Conservation (phyloP, 2,329 filamentous ascomycete genomes). For the Cercospora zeae-maydis region DNA sequence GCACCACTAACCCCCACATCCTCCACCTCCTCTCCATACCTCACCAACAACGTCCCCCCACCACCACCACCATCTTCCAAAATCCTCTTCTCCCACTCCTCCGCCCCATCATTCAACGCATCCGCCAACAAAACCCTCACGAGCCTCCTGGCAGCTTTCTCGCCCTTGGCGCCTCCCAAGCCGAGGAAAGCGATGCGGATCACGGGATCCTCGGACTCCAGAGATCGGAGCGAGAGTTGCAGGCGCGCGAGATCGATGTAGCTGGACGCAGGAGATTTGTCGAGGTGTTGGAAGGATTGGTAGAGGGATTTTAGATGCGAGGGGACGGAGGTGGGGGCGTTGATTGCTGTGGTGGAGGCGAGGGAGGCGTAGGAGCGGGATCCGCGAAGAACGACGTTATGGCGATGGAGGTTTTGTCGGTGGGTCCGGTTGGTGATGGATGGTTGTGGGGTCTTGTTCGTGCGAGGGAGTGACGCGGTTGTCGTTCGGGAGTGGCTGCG, state of each 20-base stretch:
- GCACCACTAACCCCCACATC: constrained; percentile 32
- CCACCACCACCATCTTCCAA: constrained; percentile 33
- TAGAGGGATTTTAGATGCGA: constrained; percentile 56
- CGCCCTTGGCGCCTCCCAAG: constrained; percentile 26
- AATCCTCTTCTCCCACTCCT: constrained; percentile 44
- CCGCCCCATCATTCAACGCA: constrained; percentile 39
- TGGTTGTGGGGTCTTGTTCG: not conserved
- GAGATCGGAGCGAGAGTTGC: constrained; percentile 65
- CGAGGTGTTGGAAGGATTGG: constrained; percentile 56
- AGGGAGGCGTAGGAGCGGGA: constrained; percentile 15
- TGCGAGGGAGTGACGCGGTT: not conserved
- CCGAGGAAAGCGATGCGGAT: constrained; percentile 54
- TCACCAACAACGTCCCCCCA: constrained; percentile 42
- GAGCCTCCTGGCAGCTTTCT: constrained; percentile 59
- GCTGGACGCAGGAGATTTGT: constrained; percentile 55
- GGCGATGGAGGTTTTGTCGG: not conserved
- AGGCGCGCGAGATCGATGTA: constrained; percentile 66
- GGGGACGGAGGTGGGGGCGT: constrained; percentile 53
- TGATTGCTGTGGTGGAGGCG: constrained; percentile 53
- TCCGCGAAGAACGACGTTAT: fast-evolving
- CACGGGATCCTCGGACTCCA: constrained; percentile 53
- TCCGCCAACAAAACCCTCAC: constrained; percentile 58
- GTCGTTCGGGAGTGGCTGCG: not conserved
- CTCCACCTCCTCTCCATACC: constrained; percentile 54
- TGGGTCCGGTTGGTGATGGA: not conserved